Base-by-base conservation (phyloP, 495 filamentous ascomycete species). In the Talaromyces wortmannii region DNA sequence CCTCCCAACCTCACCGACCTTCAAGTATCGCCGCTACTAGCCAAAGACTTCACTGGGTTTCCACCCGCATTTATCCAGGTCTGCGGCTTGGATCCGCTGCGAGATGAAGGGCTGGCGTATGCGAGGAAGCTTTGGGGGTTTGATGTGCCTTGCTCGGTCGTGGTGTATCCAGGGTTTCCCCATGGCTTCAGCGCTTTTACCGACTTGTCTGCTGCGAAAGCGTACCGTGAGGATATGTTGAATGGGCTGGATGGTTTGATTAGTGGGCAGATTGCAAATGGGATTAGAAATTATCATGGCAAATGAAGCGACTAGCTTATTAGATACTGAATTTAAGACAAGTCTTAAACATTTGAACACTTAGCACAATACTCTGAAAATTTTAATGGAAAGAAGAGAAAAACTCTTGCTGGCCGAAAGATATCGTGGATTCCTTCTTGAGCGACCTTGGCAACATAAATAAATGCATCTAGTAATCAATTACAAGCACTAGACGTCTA, bases 81-180 rank as follows among this genome's bases (percentile, higher is more conserved):
- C 0, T 77, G 70, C 12, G 74, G 75, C 10, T 70, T 69, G 51
- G 78, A 81, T 53, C 73, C 77, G 0, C 53, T 81, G 50, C 59
- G 78, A 2, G 78, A 80, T 59, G 78, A 81, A 60, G 78, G 77
- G 0, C 77, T 79, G 61, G 74, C 74, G 0, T 81, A 80, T 56
- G 77, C 67, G 1, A 55, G 60, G 56, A 75, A 74, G 53, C 61
- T 81, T 50, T 31, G 47, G 47, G 47, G 29, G 6, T 50, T 30
- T 31, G 47, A 31, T 50, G 47, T 50, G 17, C 47, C 47, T 50
- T 50, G 47, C 47, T 12, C 47, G 17, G 47, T 31, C 29, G 47
- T 50, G 18, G 18, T 50, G 17, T 50, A 50, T 31, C 47, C 47
- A 50, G 47, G 47, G 10, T 31, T 31, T 6, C 47, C 47, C 31